Percentiles rank a stretch among this genome's conserved stretches.
These are phyloP conservation scores for Trichoderma atrobrunneum DNA, from an alignment of 2,329 filamentous ascomycete genomes.

Conservation along the genomic window DNA sequence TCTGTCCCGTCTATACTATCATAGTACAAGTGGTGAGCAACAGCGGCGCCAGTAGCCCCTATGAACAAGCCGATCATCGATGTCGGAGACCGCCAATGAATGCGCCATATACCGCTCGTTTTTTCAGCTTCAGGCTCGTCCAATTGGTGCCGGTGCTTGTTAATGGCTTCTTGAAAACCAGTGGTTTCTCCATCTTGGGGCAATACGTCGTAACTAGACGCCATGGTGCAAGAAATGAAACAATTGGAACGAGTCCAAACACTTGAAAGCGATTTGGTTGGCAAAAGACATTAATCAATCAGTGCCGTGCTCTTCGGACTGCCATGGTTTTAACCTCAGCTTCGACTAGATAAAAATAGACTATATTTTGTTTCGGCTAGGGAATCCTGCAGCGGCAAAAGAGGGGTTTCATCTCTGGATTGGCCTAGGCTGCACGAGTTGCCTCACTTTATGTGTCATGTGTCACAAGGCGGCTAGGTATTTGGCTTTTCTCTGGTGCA, in stretches of 20 bases:
- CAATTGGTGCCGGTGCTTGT: not conserved
- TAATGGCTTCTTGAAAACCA: not conserved
- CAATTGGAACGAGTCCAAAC: not conserved
- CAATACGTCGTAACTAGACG: not conserved
- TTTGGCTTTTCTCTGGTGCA: not conserved
- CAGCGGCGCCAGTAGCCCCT: not conserved
- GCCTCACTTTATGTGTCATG: not conserved
- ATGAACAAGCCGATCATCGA: not conserved
- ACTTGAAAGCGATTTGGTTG: not conserved
- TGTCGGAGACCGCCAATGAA: not conserved
- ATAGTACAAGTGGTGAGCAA: not conserved
- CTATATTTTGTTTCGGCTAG: not conserved
- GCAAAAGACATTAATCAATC: not conserved
- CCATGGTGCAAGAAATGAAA: not conserved
- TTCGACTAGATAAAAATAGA: not conserved
- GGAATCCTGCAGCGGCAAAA: not conserved
- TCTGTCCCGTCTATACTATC: not conserved
- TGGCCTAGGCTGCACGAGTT: not conserved
- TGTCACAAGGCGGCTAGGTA: not conserved
- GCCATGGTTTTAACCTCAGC: not conserved
- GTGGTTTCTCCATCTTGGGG: not conserved
- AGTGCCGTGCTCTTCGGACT: not conserved
- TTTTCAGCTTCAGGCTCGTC: not conserved
- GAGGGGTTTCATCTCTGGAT: not conserved
- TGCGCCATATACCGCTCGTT: not conserved